Evolutionary conservation across 768 basidiomycete genomes (phyloP), one percentile per base, ranked within the genome.

Genomic region (Phanerochaete sordida): DNA sequence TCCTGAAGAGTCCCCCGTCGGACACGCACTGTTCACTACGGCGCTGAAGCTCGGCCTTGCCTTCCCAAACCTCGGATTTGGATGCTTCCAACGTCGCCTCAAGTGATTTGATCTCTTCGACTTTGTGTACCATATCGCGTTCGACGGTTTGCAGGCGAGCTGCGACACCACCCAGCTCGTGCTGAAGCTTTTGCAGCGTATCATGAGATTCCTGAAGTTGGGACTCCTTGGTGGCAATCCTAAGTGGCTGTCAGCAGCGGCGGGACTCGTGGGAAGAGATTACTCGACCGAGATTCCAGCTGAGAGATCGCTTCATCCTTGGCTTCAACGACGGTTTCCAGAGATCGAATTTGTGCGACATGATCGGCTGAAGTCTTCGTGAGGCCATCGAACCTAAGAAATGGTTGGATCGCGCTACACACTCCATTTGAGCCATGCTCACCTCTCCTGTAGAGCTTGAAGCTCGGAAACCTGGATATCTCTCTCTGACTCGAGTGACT

Each of bases 11-110:
- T n/a, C n/a, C n/a, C n/a, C n/a, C n/a, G n/a, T n/a, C n/a, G n/a
- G n/a, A n/a, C n/a, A n/a, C n/a, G n/a, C 19, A 69, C 70, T 57
- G 62, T n/a, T 63, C 58, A 19, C 39, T 55, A 9, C 65, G 52
- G 15, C 9, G 44, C 37, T 43, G 31, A 16, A 23, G 31, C 23
- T 64, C 61, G 23, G 59, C 51, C 7, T n/a, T n/a, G n/a, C n/a
- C n/a, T n/a, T n/a, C n/a, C n/a, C n/a, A n/a, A n/a, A 62, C 31
- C 15, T 50, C 24, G 8, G 26, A 24, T n/a, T 59, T 45, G 13
- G 27, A 35, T 2, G 27, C 15, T n/a, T 45, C 46, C 27, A 45
- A n/a, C 28, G 45, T 35, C 11, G 21, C 24, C 45, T 58, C 53
- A 2, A 55, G 13, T 27, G 27, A 26, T 12, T 39, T 50, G 11